These are phyloP conservation scores for Centaurea solstitialis DNA, from an alignment of 129 eudicot genomes.

Conservation along the genomic window DNA sequence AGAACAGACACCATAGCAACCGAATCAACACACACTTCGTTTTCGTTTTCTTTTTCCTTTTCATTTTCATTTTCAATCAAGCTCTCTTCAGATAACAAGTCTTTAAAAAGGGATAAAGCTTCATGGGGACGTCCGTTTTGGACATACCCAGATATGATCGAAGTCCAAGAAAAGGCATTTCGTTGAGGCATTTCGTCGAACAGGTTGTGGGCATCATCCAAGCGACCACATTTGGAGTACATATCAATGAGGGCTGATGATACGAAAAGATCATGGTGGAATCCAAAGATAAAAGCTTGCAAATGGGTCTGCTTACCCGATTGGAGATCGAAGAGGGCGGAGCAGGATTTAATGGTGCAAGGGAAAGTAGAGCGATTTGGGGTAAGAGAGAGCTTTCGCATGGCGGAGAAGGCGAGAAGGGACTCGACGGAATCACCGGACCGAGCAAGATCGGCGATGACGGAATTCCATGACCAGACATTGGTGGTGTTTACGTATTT, in stretches of 20 bases:
- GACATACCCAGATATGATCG: constrained; percentile 54
- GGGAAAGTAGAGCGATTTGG: constrained; percentile 50
- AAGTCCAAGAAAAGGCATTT: constrained; percentile 64
- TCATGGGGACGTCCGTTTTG: constrained; percentile 36
- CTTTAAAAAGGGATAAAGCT: constrained; percentile 34
- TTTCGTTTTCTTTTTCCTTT: not conserved
- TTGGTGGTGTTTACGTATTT: constrained; percentile 41
- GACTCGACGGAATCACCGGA: constrained; percentile 43
- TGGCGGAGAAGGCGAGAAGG: constrained; percentile 45
- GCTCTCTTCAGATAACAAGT: constrained; percentile 29
- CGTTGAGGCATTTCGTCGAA: constrained; percentile 49
- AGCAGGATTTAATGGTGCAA: constrained; percentile 38
- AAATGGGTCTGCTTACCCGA: constrained; percentile 38
- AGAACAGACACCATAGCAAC: constrained; percentile 44
- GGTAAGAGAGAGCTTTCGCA: constrained; percentile 39
- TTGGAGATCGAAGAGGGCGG: constrained; percentile 32
- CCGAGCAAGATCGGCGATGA: constrained; percentile 42
- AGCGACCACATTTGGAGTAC: constrained; percentile 50
- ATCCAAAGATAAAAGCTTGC: constrained; percentile 40
- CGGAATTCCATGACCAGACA: constrained; percentile 46
- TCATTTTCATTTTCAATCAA: not conserved
- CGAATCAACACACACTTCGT: constrained; percentile 18
- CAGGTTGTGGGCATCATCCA: constrained; percentile 47
- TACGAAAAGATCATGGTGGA: constrained; percentile 34
- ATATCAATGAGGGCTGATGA: constrained; percentile 46